Conservation (phyloP, 768 basidiomycete genomes). For the Panellus pusillus region DNA sequence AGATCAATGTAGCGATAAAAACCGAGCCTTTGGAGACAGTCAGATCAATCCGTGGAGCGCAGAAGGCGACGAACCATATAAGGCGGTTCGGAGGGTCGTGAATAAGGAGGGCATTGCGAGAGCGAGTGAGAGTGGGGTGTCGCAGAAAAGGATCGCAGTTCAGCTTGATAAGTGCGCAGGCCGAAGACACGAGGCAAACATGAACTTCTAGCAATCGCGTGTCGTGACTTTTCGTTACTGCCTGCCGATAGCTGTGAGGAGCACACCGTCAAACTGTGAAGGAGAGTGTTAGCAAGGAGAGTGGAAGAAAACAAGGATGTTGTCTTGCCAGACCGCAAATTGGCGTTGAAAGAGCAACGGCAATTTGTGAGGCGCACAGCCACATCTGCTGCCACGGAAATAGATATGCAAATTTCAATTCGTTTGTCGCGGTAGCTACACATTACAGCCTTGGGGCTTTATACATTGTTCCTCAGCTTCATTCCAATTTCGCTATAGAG, state of each 20-base stretch:
- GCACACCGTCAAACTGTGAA: conserved; percentile 1
- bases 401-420: no score
- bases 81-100: conserved; percentile 63
- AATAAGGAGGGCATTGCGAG: conserved; percentile 65
- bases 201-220: conserved; percentile 16
- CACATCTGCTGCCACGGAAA: background rate
- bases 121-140: conserved; percentile 19
- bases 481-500: conserved; percentile 60
- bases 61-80: conserved; percentile 55
- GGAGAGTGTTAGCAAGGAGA: background rate
- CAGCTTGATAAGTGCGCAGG: conserved; percentile 13
- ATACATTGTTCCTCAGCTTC: conserved; percentile 12
- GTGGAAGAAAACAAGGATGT: background rate
- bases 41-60: conserved; percentile 14
- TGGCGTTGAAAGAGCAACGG: background rate
- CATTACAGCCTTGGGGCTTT: background rate
- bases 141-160: conserved; percentile 8
- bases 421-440: no score
- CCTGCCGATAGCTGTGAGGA: conserved; percentile 19
- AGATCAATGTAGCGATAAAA: conserved; percentile 74
- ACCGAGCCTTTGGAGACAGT: conserved; percentile 49
- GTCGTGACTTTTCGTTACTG: conserved; percentile 18
- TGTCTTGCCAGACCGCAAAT: conserved; percentile 4
- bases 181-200: conserved; percentile 22
- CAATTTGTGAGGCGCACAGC: background rate